Evolutionary conservation across 768 basidiomycete genomes (phyloP).

Genomic region (Tricholoma flavovirens): DNA sequence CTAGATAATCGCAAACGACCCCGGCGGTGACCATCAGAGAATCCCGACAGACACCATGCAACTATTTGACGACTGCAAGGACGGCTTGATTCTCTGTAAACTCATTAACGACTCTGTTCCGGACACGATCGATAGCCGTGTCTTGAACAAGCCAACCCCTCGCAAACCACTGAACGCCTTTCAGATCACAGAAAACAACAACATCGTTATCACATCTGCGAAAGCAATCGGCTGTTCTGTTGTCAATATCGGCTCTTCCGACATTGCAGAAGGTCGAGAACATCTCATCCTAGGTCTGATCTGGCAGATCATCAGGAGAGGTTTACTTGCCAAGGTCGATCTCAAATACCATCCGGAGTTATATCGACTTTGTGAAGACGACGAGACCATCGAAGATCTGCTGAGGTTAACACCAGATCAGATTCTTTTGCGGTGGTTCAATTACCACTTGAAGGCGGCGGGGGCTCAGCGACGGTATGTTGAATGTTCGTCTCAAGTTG

Average conservation of each 20-base stretch:
- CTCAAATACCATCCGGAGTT: conserved; percentile 98
- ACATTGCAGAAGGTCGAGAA: conserved; percentile 89
- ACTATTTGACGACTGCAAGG: conserved; percentile 93
- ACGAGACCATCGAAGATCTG: conserved; percentile 94
- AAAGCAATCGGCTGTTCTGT: conserved; percentile 98
- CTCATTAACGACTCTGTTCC: conserved; percentile 99
- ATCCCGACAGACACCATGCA: conserved; percentile 98
- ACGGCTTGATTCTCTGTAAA: conserved; percentile 95
- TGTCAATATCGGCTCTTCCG: conserved; percentile 94
- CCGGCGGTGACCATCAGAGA: conserved; percentile 76
- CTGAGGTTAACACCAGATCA: conserved; percentile 93
- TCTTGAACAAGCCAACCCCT: conserved; percentile 81
- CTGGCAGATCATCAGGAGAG: conserved; percentile 97
- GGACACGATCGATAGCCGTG: conserved; percentile 98
- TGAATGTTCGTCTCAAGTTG: not conserved
- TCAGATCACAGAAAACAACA: conserved; percentile 99
- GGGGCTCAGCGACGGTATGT: conserved; percentile 79
- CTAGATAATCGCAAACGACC: conserved; percentile 87
- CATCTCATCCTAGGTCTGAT: conserved; percentile 97
- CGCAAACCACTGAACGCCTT: conserved; percentile 92
- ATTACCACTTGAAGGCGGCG: conserved; percentile 95
- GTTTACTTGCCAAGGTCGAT: conserved; percentile 90
- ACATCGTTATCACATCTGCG: conserved; percentile 96
- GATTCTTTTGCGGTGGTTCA: conserved; percentile 98
- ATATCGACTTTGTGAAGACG: conserved; percentile 94